phyloP scores from a whole-genome alignment of 257 asterid species.

The Gentiana dahurica region DNA sequence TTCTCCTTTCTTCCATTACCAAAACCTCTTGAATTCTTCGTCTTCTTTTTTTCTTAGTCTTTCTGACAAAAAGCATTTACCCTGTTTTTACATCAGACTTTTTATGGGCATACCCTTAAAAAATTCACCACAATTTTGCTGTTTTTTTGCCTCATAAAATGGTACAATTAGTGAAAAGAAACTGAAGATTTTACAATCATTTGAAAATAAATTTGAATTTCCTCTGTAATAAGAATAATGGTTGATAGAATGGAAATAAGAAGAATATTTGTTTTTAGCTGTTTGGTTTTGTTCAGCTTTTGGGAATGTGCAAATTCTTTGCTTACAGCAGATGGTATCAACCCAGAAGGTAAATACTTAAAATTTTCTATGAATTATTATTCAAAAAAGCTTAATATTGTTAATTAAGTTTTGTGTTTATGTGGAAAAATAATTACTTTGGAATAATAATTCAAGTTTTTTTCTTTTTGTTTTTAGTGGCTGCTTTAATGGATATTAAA shows the following conservation, averaged over 20 bases:
- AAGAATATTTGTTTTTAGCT: conserved; percentile 20
- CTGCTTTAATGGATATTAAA: conserved; percentile 78
- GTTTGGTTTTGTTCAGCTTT: conserved; percentile 27
- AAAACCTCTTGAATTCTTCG: conserved; percentile 16
- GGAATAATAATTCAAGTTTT: background rate
- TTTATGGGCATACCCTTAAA: conserved; percentile 15
- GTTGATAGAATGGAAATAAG: conserved; percentile 19
- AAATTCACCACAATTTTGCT: conserved; percentile 13
- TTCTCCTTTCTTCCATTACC: conserved; percentile 32
- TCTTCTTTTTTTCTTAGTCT: conserved; percentile 3
- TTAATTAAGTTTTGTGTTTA: no score
- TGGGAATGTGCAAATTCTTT: conserved; percentile 39
- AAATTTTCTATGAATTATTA: no score
- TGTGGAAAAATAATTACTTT: background rate
- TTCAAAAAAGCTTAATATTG: no score
- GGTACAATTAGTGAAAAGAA: background rate
- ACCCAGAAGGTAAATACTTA: conserved; percentile 59
- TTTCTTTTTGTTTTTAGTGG: conserved; percentile 30
- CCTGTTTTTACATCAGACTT: conserved; percentile 12
- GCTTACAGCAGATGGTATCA: conserved; percentile 85
- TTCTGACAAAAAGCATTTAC: conserved; percentile 26
- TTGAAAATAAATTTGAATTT: background rate
- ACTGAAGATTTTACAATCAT: conserved; percentile 1
- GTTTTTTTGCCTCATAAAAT: background rate
- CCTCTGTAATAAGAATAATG: background rate